phyloP scores from a whole-genome alignment of 768 basidiomycete genomes.

The Xerocomellus intermedius region DNA sequence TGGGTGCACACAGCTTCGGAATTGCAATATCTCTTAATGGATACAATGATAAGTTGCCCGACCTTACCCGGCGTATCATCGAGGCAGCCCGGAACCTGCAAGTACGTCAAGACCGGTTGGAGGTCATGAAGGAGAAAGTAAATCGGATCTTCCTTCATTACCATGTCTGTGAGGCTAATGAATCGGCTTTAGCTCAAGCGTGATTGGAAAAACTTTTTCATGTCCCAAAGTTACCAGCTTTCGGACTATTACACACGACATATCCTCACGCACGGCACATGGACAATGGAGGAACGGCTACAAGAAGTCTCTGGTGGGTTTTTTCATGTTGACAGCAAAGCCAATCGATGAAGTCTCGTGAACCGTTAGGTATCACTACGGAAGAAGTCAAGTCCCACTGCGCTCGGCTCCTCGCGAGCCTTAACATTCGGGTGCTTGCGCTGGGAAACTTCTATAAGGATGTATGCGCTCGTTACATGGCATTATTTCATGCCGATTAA shows the following conservation, averaged over 20 bases:
- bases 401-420: conserved; percentile 54
- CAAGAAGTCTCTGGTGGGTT: conserved; percentile 69
- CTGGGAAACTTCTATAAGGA: conserved; percentile 85
- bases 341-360: neutral
- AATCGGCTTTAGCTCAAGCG: conserved; percentile 54
- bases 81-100: conserved; percentile 62
- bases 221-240: conserved; percentile 78
- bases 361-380: conserved; percentile 57
- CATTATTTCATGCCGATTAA: neutral
- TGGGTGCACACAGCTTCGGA: conserved; percentile 62
- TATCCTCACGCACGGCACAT: conserved; percentile 66
- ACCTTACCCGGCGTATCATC: conserved; percentile 70
- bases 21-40: conserved; percentile 70
- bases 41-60: conserved; percentile 88
- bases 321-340: neutral
- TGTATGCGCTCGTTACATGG: conserved; percentile 42
- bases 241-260: conserved; percentile 76
- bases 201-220: conserved; percentile 83
- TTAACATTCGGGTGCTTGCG: conserved; percentile 71
- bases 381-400: conserved; percentile 70
- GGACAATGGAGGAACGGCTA: conserved; percentile 77
- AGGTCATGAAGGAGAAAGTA: conserved; percentile 84
- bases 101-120: conserved; percentile 69
- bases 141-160: conserved; percentile 11
- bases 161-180: neutral